Evolutionary conservation across 2,329 filamentous ascomycete species (phyloP).

Genomic region (Claviceps africana): DNA sequence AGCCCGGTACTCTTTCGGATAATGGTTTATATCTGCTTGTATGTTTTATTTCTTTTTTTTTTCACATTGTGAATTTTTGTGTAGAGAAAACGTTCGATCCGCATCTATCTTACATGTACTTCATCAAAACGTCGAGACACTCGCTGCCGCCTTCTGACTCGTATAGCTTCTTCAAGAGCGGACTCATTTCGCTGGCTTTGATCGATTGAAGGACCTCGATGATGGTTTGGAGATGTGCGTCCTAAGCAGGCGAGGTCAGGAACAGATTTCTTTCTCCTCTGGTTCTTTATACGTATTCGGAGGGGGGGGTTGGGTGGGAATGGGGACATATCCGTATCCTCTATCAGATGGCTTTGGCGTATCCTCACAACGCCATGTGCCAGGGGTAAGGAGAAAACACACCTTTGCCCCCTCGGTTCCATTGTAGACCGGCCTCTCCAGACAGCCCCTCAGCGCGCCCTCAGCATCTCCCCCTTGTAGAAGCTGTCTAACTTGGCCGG

Average conservation of each 20-base stretch:
- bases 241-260: constrained; percentile 32
- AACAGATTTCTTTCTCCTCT: not conserved
- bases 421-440: constrained; percentile 73
- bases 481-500: constrained; percentile 73
- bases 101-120: constrained; percentile 62
- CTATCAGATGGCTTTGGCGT: not conserved
- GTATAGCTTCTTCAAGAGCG: constrained; percentile 72
- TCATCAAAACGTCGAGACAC: constrained; percentile 85
- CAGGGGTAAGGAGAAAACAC: constrained; percentile 2
- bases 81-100: not conserved
- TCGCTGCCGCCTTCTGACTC: constrained; percentile 66
- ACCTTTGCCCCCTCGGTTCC: constrained; percentile 45
- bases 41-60: no score
- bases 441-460: constrained; percentile 67
- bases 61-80: no score
- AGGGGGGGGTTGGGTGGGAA: no score
- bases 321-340: not conserved
- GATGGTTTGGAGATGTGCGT: constrained; percentile 74
- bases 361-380: not conserved
- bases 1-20: not conserved
- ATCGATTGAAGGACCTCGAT: constrained; percentile 92
- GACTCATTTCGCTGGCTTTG: constrained; percentile 89
- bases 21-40: no score
- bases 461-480: constrained; percentile 76
- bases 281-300: not conserved